Evolutionary conservation across 163 green algal genomes (phyloP), one percentile per base, ranked within the genome.

Genomic region (Volvox carteri): DNA sequence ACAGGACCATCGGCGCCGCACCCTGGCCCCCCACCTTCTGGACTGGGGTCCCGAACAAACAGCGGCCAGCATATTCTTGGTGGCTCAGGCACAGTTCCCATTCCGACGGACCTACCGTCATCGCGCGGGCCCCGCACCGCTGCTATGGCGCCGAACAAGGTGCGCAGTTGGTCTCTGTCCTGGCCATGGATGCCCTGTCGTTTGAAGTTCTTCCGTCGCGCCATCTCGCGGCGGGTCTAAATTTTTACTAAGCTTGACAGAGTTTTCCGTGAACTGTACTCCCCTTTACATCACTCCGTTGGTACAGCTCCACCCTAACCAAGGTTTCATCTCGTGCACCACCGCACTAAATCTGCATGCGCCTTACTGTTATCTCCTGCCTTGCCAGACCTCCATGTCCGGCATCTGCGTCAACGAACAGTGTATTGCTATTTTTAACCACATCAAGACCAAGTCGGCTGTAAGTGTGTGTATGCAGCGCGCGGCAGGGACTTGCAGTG

Each of bases 351-450:
- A 39, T 73, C 7, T 42, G n/a, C n/a, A 11, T 73, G 28, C 16
- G 33, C 42, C 48, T 81, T 78, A 12, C 62, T 19, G 2, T 44
- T 33, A 25, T 87, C 28, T 48, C 28, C 30, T 33, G 12, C 44
- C 21, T 84, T 8, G 25, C 50, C 93, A 98, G 95, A 96, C 93
- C 41, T 99, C 97, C 30, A 98, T 99, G 97, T 96, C 95, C 74
- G 97, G 97, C 50, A 98, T 98, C 72, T 73, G 65, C 9, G 90
- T 99, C 14, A 90, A 90, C n/a, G 95, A 97, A 5, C 94, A 97
- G 72, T 96, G 95, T 18, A 91, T 98, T 62, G 96, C 98, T 90
- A 92, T 98, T 60, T 98, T 96, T 91, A 98, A 97, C 86, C 93
- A 96, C 81, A 97, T 98, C 86, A 96, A 97, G 90, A 94, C 93